Conservation (phyloP, 2,329 filamentous ascomycete genomes). For the Lomentospora prolificans region DNA sequence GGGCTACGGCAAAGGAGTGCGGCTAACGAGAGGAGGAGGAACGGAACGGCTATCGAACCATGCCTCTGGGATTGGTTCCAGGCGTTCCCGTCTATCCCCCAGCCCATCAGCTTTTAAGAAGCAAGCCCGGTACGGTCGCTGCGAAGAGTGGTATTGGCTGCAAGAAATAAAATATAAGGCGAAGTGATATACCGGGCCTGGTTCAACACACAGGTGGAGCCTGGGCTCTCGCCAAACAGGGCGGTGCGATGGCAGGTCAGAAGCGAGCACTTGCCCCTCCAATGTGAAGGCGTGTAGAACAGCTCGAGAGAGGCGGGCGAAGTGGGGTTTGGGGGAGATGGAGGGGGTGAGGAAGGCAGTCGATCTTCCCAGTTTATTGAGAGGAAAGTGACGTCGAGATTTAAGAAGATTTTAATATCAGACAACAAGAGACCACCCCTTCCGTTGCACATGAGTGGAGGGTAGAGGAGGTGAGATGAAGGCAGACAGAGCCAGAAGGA, state of each 20-base stretch:
- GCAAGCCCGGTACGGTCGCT: constrained; percentile 1
- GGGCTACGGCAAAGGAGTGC: neutral
- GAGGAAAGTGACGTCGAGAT: neutral
- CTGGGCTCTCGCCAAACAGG: neutral
- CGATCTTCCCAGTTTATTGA: neutral
- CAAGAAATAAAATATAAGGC: constrained; percentile 3
- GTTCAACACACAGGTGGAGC: neutral
- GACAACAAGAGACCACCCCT: neutral
- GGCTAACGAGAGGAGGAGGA: neutral
- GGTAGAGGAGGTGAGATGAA: neutral
- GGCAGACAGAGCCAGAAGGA: neutral
- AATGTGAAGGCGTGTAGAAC: neutral
- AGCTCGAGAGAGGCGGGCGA: neutral
- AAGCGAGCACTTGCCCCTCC: neutral
- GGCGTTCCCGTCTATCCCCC: neutral
- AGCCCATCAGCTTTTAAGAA: neutral
- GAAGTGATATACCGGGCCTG: constrained; percentile 2
- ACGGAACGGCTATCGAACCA: constrained; percentile 2
- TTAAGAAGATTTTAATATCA: neutral
- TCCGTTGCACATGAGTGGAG: neutral
- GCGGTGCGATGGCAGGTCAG: neutral
- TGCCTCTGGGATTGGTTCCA: neutral
- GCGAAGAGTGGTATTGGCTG: neutral
- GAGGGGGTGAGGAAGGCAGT: neutral
- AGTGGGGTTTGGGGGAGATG: neutral